Base-by-base conservation (phyloP, 805 yeast species). In the Lipomyces orientalis region DNA sequence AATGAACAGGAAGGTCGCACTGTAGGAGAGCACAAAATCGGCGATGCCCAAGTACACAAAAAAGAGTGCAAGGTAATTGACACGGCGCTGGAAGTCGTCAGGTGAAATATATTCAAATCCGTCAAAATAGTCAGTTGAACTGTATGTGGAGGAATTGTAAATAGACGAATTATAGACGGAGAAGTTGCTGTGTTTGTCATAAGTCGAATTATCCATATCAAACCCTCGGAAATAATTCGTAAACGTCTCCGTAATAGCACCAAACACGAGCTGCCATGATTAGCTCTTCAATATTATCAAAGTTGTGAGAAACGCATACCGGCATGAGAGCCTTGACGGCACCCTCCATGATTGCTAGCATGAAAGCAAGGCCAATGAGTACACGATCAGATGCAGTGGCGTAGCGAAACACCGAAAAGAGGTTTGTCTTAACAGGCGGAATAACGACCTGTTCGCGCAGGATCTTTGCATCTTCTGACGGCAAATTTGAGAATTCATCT, bases 11-110 rank as follows among this genome's bases (percentile, higher is more conserved):
- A 67, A 75, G 0, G 82, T 78, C 64, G 78, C 78, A 12, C 79
- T 37, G 54, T 69, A 74, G 5, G 79, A 68, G 14, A 68, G 51
- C n/a, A 62, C 35, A 39, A 67, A 62, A 19, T 71, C 73, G 8
- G 78, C 84, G 12, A 81, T 72, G 35, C 83, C 83, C 31, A 81
- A 74, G 68, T 81, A 81, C 31, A 81, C 77, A 60, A 81, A 81
- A 43, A 78, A 81, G 9, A 81, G 75, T 9, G 82, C 77, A 64
- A 76, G 74, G 62, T 76, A 78, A 71, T 80, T 73, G 57, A 80
- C 77, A 14, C 63, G 62, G 63, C 73, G 72, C 69, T 79, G 81
- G 71, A 81, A 81, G 16, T 65, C 69, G 5, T 65, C 73, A 6
- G 73, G 71, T 16, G 69, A 56, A 68, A 66, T 12, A 75, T 65